phyloP scores from a whole-genome alignment of 371 early-diverging fungal genomes.

The Rhizomucor pusillus region DNA sequence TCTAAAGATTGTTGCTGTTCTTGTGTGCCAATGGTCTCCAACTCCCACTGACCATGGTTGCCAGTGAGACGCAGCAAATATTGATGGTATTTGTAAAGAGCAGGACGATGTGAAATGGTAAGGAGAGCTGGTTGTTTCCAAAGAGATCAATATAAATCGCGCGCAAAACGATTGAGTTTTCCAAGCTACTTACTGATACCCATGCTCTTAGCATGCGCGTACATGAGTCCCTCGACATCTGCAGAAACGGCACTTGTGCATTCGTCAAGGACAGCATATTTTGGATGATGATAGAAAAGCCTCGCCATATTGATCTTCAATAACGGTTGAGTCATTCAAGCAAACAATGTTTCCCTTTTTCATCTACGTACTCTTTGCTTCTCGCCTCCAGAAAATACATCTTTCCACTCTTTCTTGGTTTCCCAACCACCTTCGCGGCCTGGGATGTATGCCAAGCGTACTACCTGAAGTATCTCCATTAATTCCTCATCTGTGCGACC shows the following conservation, averaged over 20 bases:
- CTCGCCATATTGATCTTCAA: conserved; percentile 68
- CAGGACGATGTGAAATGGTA: conserved; percentile 88
- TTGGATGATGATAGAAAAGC: conserved; percentile 82
- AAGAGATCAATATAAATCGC: neutral
- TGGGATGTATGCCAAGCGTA: conserved; percentile 74
- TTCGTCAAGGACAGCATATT: conserved; percentile 76
- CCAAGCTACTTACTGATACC: conserved; percentile 60
- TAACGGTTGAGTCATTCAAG: neutral
- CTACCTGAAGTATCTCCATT: conserved; percentile 64
- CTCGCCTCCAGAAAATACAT: conserved; percentile 89
- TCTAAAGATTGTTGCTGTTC: conserved; percentile 78
- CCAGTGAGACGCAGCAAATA: conserved; percentile 66
- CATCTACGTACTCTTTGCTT: conserved; percentile 72
- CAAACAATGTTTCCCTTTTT: neutral
- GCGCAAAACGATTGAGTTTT: neutral
- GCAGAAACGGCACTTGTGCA: conserved; percentile 85
- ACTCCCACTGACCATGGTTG: conserved; percentile 81
- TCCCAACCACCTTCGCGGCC: conserved; percentile 89
- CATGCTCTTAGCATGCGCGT: conserved; percentile 81
- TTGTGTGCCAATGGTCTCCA: conserved; percentile 72
- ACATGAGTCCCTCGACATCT: conserved; percentile 90
- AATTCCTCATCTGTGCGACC: conserved; percentile 81
- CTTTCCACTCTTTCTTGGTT: conserved; percentile 87
- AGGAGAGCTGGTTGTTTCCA: conserved; percentile 54
- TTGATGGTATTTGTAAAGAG: conserved; percentile 86